These are phyloP conservation scores for Alloascoidea africana DNA, from an alignment of 805 yeast genomes.

Conservation along the genomic window DNA sequence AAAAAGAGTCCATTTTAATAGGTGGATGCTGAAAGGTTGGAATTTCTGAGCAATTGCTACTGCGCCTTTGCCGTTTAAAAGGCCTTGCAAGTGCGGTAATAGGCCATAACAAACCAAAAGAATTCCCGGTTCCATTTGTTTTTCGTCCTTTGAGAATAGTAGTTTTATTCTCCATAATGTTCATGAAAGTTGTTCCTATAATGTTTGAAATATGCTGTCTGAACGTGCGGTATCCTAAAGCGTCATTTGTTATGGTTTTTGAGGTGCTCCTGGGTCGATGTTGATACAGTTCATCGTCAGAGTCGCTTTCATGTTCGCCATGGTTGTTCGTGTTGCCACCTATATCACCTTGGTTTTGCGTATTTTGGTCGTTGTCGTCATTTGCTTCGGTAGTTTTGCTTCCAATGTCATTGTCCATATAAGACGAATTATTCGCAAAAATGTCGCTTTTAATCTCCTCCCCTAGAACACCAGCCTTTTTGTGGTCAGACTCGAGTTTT, in stretches of 20 bases:
- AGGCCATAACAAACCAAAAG: background rate
- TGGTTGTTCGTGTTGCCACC: constrained; percentile 3
- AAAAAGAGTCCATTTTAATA: background rate
- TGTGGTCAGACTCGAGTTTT: constrained; percentile 30
- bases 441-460: constrained; percentile 37
- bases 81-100: background rate
- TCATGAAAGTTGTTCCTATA: background rate
- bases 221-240: background rate
- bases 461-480: constrained; percentile 46
- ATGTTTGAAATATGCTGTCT: background rate
- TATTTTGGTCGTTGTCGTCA: constrained; percentile 6
- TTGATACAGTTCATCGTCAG: background rate
- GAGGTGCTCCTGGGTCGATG: background rate
- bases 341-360: constrained; percentile 2
- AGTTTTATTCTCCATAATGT: background rate
- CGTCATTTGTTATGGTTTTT: background rate
- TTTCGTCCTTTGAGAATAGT: background rate
- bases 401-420: constrained; percentile 10
- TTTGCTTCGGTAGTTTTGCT: constrained; percentile 5
- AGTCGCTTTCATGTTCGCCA: constrained; percentile 3
- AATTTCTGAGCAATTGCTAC: background rate
- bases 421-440: constrained; percentile 4
- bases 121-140: background rate
- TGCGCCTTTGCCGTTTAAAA: background rate
- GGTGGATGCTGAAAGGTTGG: background rate